A percentile compares a stretch with the other conserved stretches of the same genome.
Evolutionary conservation across 441 rosid species (phyloP).

Genomic region (Pelargonium cotyledonis): DNA sequence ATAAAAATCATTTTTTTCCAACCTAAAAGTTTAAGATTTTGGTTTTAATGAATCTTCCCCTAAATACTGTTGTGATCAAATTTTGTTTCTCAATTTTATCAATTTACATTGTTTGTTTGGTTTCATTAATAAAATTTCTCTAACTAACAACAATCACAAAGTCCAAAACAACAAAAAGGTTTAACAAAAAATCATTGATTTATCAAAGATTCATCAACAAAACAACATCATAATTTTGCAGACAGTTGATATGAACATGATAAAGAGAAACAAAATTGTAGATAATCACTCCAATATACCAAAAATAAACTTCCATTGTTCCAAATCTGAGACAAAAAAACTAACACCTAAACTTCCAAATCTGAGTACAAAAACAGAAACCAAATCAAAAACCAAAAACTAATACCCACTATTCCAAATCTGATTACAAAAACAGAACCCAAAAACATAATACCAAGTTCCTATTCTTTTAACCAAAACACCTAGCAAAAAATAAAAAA

Average conservation of each 20-base stretch:
- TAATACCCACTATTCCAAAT: no score
- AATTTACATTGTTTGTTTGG: neutral
- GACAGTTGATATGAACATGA: neutral
- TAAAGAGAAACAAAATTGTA: neutral
- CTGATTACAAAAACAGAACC: no score
- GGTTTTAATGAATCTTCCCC: neutral
- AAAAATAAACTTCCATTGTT: no score
- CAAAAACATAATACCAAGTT: no score
- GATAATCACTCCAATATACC: neutral
- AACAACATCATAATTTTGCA: no score
- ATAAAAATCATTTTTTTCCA: neutral
- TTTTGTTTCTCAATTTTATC: neutral
- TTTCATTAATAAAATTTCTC: neutral
- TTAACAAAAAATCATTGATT: neutral
- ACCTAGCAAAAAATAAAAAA: no score
- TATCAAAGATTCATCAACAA: no score
- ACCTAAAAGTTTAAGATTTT: neutral
- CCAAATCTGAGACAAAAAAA: no score
- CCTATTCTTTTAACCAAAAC: no score
- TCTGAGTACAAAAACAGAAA: no score
- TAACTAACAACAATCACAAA: neutral
- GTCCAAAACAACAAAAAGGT: neutral
- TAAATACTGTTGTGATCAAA: neutral
- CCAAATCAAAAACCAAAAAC: no score
- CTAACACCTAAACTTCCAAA: no score